These are phyloP conservation scores for Leccinum subspadiceum DNA, from an alignment of 1,284 basidiomycete genomes.

Conservation along the genomic window DNA sequence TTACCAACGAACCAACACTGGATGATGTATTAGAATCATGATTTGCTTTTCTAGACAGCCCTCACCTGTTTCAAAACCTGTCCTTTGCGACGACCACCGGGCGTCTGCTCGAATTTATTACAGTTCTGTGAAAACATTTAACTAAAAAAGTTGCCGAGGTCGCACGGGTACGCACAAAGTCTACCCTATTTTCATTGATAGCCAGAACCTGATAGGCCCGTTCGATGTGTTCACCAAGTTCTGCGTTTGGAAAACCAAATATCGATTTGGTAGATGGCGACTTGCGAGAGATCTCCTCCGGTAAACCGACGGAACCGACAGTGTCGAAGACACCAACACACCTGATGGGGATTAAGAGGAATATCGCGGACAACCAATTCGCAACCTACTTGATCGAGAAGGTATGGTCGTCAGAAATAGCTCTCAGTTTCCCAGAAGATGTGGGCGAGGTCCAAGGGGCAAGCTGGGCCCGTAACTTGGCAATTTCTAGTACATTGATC, in stretches of 20 bases:
- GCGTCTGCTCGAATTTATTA: slow-evolving; percentile 60
- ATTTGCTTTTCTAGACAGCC: background rate
- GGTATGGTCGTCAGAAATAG: slow-evolving; percentile 40
- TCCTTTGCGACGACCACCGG: slow-evolving; percentile 47
- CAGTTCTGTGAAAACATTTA: slow-evolving; percentile 42
- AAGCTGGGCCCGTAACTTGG: slow-evolving; percentile 42
- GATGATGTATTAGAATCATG: slow-evolving; percentile 6
- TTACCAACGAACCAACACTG: slow-evolving; percentile 70
- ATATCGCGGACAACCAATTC: background rate
- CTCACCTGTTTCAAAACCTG: slow-evolving; percentile 63
- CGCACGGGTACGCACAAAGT: slow-evolving; percentile 51
- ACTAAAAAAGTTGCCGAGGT: background rate
- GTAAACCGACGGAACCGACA: slow-evolving; percentile 65
- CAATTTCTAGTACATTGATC: slow-evolving; percentile 39
- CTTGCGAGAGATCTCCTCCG: slow-evolving; percentile 53
- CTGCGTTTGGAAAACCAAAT: slow-evolving; percentile 61
- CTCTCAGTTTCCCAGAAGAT: slow-evolving; percentile 53
- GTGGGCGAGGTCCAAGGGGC: slow-evolving; percentile 49
- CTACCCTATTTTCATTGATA: slow-evolving; percentile 58
- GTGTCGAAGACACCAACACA: slow-evolving; percentile 74
- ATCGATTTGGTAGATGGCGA: slow-evolving; percentile 42
- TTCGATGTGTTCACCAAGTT: slow-evolving; percentile 61
- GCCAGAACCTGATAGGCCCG: slow-evolving; percentile 66
- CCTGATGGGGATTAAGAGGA: slow-evolving; percentile 35
- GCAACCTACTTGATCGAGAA: slow-evolving; percentile 61